Evolutionary conservation across 139 green algal genomes (phyloP).

Genomic region (Chlorella sp.): DNA sequence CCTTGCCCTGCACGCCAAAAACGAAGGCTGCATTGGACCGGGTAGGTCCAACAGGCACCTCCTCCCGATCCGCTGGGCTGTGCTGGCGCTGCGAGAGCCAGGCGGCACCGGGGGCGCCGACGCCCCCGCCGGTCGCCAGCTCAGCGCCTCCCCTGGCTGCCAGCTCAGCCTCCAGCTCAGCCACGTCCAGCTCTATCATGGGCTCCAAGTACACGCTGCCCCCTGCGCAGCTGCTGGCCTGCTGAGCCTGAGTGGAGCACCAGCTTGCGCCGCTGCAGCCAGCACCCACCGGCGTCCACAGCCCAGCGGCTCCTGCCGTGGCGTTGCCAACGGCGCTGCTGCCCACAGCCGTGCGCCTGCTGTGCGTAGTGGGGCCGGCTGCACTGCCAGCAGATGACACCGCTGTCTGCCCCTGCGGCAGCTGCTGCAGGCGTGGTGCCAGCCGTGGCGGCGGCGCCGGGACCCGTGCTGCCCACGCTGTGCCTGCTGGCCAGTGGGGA

Average conservation of each 20-base stretch:
- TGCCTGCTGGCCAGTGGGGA: background rate
- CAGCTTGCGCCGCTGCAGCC: background rate
- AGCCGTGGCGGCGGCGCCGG: background rate
- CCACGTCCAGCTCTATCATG: background rate
- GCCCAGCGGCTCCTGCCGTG: background rate
- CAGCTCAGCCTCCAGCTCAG: background rate
- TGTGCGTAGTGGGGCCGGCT: background rate
- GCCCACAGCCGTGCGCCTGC: background rate
- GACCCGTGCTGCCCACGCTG: background rate
- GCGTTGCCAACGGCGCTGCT: background rate
- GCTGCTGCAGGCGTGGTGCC: background rate
- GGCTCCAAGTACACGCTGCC: background rate
- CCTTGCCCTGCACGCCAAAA: too few species aligned
- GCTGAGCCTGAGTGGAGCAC: background rate
- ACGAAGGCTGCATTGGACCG: background rate
- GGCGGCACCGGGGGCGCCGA: background rate
- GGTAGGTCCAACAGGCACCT: background rate
- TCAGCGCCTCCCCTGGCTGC: background rate
- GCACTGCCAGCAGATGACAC: background rate
- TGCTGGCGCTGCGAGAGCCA: background rate
- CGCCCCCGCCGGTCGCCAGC: background rate
- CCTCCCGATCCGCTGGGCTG: background rate
- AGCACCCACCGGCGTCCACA: background rate
- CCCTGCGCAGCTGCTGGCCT: background rate
- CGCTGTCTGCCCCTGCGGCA: too few species aligned